These are phyloP conservation scores for Diutina pseudorugosa DNA, from an alignment of 1,139 yeast genomes.

Conservation along the genomic window DNA sequence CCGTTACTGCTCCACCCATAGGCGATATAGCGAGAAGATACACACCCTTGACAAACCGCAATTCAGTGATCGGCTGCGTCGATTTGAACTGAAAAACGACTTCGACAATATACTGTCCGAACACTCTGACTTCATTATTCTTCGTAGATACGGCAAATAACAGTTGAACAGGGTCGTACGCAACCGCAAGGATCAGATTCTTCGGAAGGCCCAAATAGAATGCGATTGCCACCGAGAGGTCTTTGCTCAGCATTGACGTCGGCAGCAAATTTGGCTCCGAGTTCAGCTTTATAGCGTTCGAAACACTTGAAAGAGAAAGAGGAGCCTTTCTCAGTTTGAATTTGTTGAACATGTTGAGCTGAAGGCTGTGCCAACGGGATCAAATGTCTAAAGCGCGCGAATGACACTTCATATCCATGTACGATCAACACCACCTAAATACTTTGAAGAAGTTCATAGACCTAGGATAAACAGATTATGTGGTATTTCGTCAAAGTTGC, in stretches of 20 bases:
- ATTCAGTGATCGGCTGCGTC: conserved; percentile 37
- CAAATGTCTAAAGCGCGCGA: background rate
- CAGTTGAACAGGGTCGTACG: conserved; percentile 83
- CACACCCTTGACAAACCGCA: conserved; percentile 67
- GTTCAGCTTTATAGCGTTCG: conserved; percentile 40
- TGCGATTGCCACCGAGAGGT: conserved; percentile 22
- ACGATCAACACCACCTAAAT: background rate
- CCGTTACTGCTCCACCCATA: conserved; percentile 37
- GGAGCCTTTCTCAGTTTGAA: conserved; percentile 31
- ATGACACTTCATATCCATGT: background rate
- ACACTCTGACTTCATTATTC: conserved; percentile 58
- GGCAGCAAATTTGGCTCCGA: conserved; percentile 30
- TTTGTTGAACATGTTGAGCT: conserved; percentile 29
- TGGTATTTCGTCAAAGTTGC: too few relatives aligned
- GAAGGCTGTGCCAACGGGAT: background rate
- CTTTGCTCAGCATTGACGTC: conserved; percentile 23
- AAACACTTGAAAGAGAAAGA: conserved; percentile 35
- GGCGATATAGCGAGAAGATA: conserved; percentile 56
- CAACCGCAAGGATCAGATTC: conserved; percentile 44
- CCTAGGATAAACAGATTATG: too few relatives aligned
- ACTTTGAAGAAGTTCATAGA: too few relatives aligned
- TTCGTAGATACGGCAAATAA: conserved; percentile 72
- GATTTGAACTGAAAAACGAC: conserved; percentile 47
- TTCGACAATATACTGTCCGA: conserved; percentile 78
- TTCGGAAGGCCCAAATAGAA: conserved; percentile 27